Evolutionary conservation across 495 filamentous ascomycete species (phyloP), one percentile per base, ranked within the genome.

Genomic region (Gamarada debralockiae): DNA sequence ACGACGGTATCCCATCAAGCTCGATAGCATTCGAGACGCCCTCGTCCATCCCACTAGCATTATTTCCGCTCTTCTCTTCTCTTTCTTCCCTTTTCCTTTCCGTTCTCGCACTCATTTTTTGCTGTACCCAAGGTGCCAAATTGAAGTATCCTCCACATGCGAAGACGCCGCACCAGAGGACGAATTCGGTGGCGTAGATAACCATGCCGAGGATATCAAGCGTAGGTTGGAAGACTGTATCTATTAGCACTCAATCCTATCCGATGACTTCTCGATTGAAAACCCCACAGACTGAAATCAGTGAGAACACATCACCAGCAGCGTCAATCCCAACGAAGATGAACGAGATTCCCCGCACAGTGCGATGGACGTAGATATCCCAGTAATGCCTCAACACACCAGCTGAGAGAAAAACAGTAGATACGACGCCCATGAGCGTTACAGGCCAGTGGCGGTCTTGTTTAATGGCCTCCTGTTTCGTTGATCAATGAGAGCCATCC

Each of bases 311-410:
- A 67, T 86, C 83, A 0, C 82, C 83, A 1, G 75, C 72, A 3
- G 82, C 82, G 63, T 86, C 83, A 36, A 85, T 82, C 0, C 66
- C 80, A 0, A 84, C 80, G 58, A 85, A 86, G 3, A 83, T 66
- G 64, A 86, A 85, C 13, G 78, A 82, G 25, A 86, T 84, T 7
- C 83, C 83, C 2, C 79, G 71, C 12, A 84, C 82, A 0, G 81
- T 83, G 10, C 73, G 70, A 50, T 83, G 59, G n/a, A 53, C 31
- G 27, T 76, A 81, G 20, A 84, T 83, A 56, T 82, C 79, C 69
- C 71, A 76, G 52, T 83, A 84, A 63, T 84, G 59, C 6, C 59
- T 41, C 14, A 62, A 29, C 0, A 62, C 59, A 0, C 83, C 83
- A 0, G 77, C 70, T 3, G 76, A 78, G 7, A 86, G 75, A 3